Evolutionary conservation across 2,329 filamentous ascomycete species (phyloP).

Genomic region (Colletotrichum sp.): DNA sequence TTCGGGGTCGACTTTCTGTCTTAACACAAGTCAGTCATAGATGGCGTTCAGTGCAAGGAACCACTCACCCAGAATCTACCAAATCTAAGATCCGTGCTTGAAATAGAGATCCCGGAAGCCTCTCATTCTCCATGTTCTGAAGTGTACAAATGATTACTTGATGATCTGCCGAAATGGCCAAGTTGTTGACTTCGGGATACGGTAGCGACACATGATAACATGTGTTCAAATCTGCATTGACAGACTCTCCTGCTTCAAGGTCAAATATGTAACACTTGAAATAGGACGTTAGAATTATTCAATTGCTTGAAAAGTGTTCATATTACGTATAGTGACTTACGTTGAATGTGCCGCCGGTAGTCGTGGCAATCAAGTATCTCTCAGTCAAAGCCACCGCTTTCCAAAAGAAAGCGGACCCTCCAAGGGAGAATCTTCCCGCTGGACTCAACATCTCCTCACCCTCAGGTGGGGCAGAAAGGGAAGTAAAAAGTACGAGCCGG

Average conservation of each 20-base stretch:
- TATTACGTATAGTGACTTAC: not conserved
- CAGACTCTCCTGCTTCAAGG: not conserved
- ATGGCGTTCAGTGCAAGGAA: not conserved
- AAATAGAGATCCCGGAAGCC: not conserved
- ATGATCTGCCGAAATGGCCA: not conserved
- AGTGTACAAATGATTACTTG: not conserved
- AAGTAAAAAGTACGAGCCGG: not conserved
- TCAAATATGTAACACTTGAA: not conserved
- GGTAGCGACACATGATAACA: not conserved
- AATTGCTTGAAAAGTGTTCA: fast-evolving
- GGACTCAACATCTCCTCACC: not conserved
- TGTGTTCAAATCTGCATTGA: not conserved
- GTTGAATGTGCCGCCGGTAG: not conserved
- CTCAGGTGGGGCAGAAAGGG: not conserved
- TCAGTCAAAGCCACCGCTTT: not conserved
- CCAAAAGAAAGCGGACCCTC: not conserved
- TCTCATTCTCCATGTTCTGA: not conserved
- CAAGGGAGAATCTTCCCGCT: not conserved
- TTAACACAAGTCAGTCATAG: not conserved
- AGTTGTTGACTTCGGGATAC: not conserved
- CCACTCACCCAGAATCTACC: not conserved
- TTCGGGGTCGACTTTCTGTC: not conserved
- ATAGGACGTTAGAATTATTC: not conserved
- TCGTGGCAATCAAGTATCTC: not conserved
- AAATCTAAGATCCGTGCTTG: not conserved